Base-by-base conservation (phyloP, 306 rosid genomes). In the Pterocarpus macrocarpus region DNA sequence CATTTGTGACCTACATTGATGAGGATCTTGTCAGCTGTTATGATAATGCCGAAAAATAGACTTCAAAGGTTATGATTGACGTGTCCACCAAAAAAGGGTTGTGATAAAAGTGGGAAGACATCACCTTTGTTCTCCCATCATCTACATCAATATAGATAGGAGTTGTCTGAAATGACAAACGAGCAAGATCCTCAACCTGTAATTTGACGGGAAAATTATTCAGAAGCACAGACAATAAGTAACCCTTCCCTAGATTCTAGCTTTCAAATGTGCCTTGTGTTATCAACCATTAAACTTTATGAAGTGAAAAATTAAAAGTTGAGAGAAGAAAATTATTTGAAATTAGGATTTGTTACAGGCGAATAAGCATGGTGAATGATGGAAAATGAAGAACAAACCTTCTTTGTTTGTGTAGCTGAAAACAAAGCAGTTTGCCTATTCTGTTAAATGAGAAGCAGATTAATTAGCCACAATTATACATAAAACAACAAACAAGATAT, bases 381-480 rank as follows among this genome's bases (percentile, higher is more conserved):
- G 34, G 17, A 43, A 80, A 78, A 70, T 5, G 61, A 61, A 47
- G 75, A 58, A 80, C 92, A 80, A 67, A 93, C 99, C 98, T 93
- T 93, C 84, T 93, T 88, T 13, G 98, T 95, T 82, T 95, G 99
- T 39, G 98, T 95, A n/a, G 99, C 98, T 34, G 99, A 95, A 82
- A 95, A 95, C 74, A 95, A 88, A 82, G 98, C 93, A 43, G 98
- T 93, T 88, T 93, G 98, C 86, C 99, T 88, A 84, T 79, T 80
- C 99, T 95, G 99, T 88, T 81, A 49, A 86, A 78, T 53, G 45
- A 73, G 52, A 73, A 69, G 32, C 74, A 83, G 77, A 61, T 55
- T 49, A 79, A 74, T 84, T 75, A 85, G 80, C 56, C 62, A 64
- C 73, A 76, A 49, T 68, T 38, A 63, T 7, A 73, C 10, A 47